phyloP scores from a whole-genome alignment of 2,329 filamentous ascomycete genomes.

The Whalleya microplaca region DNA sequence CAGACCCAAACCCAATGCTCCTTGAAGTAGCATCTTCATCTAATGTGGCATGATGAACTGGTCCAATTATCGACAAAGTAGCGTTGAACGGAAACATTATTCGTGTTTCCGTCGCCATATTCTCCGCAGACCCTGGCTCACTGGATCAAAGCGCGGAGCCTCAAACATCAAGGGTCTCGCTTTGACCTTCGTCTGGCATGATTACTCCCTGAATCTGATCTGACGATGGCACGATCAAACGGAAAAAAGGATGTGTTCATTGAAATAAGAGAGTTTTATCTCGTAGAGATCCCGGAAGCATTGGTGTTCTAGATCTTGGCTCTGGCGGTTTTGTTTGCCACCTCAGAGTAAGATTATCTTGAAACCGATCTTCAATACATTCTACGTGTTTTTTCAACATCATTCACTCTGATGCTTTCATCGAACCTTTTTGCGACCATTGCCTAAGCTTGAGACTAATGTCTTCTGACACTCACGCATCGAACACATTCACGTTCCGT shows the following conservation, averaged over 20 bases:
- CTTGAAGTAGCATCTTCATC: constrained; percentile 29
- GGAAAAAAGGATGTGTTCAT: constrained; percentile 20
- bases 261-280: constrained; percentile 8
- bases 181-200: constrained; percentile 28
- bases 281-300: constrained; percentile 9
- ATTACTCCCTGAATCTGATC: constrained; percentile 26
- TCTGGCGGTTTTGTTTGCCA: background rate
- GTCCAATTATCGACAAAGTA: constrained; percentile 13
- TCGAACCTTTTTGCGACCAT: constrained; percentile 1
- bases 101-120: constrained; percentile 9
- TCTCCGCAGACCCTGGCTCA: constrained; percentile 14
- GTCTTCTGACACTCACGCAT: constrained; percentile 28
- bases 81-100: constrained; percentile 8
- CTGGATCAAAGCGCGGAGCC: constrained; percentile 36
- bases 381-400: constrained; percentile 4
- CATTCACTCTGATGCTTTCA: constrained; percentile 1
- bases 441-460: constrained; percentile 16
- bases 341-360: constrained; percentile 13
- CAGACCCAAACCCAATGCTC: constrained; percentile 19
- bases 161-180: constrained; percentile 31
- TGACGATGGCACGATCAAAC: constrained; percentile 33
- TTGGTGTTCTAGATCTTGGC: constrained; percentile 16
- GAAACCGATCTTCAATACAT: background rate
- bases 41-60: constrained; percentile 35
- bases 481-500: constrained; percentile 24